These are phyloP conservation scores for Aspergillus udagawae DNA, from an alignment of 2,329 filamentous ascomycete species.

Conservation along the genomic window DNA sequence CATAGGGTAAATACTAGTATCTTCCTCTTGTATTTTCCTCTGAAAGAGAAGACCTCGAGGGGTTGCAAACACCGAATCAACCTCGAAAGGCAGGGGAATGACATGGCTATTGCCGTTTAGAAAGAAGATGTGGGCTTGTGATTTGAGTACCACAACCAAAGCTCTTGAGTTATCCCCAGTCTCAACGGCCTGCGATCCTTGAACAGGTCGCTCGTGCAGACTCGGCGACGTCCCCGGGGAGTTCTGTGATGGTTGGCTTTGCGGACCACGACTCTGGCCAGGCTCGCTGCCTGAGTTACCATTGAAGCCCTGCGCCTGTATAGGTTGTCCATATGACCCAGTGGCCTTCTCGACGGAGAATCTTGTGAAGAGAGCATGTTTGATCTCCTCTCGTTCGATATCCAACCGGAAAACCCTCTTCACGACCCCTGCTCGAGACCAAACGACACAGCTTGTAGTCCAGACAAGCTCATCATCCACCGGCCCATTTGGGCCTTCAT, in stretches of 20 bases:
- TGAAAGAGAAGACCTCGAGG: constrained; percentile 83
- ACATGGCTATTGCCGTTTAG: constrained; percentile 83
- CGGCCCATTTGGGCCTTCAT: constrained; percentile 40
- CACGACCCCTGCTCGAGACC: constrained; percentile 81
- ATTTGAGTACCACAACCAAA: constrained; percentile 85
- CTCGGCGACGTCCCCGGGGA: constrained; percentile 21
- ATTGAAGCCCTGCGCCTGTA: constrained; percentile 6
- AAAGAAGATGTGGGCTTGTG: constrained; percentile 91
- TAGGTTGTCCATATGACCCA: constrained; percentile 9
- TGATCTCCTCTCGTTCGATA: constrained; percentile 77
- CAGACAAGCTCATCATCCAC: constrained; percentile 76
- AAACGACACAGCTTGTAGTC: constrained; percentile 73
- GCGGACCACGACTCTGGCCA: constrained; percentile 6
- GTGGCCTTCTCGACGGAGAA: constrained; percentile 57
- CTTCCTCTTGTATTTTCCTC: constrained; percentile 57
- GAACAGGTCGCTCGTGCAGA: constrained; percentile 22
- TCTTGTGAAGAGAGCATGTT: constrained; percentile 79
- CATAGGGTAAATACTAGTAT: constrained; percentile 29
- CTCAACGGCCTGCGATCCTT: constrained; percentile 15
- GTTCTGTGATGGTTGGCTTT: constrained; percentile 18
- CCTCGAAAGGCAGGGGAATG: constrained; percentile 90
- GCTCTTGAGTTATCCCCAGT: constrained; percentile 50
- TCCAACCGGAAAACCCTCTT: constrained; percentile 83
- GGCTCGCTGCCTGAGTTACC: constrained; percentile 5
- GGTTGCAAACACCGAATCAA: constrained; percentile 79